Percentiles rank a stretch among this genome's conserved stretches.
phyloP scores from a whole-genome alignment of 345 rosid species.

The Psidium guajava region DNA sequence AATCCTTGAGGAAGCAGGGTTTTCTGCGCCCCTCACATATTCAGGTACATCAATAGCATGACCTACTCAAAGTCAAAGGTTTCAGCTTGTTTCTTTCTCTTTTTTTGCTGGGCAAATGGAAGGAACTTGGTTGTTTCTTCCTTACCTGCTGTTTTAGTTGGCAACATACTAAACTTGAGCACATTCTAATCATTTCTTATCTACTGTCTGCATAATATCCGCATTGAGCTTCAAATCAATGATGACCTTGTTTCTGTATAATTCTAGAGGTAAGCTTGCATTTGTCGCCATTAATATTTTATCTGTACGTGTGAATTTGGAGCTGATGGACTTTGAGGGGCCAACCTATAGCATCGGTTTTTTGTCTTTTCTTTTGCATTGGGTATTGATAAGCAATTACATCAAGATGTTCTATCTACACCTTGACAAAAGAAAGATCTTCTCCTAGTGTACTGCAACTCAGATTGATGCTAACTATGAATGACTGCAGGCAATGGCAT shows the following conservation, averaged over 20 bases:
- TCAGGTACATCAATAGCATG: conserved; percentile 40
- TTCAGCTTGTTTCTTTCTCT: not conserved
- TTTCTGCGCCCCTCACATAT: conserved; percentile 66
- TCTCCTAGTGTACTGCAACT: not conserved
- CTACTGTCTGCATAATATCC: not conserved
- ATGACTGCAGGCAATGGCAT: conserved; percentile 73
- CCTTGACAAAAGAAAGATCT: not conserved
- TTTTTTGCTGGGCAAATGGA: not conserved
- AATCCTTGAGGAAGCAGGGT: conserved; percentile 49
- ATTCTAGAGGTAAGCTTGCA: not conserved
- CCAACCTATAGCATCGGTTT: not conserved
- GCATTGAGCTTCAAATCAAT: not conserved
- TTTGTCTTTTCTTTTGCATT: not conserved
- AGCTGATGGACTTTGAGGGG: not conserved
- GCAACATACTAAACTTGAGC: not conserved
- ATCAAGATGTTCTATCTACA: not conserved
- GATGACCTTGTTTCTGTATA: not conserved
- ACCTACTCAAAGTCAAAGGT: not conserved
- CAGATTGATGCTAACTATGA: not conserved
- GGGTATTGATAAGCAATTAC: not conserved
- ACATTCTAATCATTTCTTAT: not conserved
- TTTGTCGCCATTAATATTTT: not conserved
- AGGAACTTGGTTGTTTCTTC: not conserved
- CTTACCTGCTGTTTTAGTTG: not conserved
- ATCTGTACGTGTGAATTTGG: not conserved